Percentiles rank a stretch among this genome's conserved stretches.
These are phyloP conservation scores for Rhodotorula toruloides DNA, from an alignment of 768 basidiomycete genomes.

Conservation along the genomic window DNA sequence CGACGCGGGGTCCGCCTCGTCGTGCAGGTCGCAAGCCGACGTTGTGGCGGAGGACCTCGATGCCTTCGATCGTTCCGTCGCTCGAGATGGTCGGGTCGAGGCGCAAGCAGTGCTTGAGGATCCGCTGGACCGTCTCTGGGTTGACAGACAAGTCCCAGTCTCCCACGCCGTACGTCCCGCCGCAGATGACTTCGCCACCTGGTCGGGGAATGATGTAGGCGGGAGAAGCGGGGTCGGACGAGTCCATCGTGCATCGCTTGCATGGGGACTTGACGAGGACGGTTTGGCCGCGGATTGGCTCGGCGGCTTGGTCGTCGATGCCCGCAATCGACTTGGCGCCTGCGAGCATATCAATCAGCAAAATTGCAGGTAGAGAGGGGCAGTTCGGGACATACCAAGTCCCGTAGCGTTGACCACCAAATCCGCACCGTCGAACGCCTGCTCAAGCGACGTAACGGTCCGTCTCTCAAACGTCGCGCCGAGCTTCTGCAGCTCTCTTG, in stretches of 20 bases:
- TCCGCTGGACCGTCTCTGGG: slow-evolving; percentile 50
- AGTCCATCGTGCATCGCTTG: slow-evolving; percentile 33
- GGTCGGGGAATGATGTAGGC: slow-evolving; percentile 65
- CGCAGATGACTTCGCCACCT: slow-evolving; percentile 53
- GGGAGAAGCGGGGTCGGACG: slow-evolving; percentile 12
- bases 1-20: slow-evolving; percentile 57
- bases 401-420: slow-evolving; percentile 59
- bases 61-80: slow-evolving; percentile 41
- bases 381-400: slow-evolving; percentile 48
- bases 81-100: slow-evolving; percentile 47
- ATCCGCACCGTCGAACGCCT: slow-evolving; percentile 49
- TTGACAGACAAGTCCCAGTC: slow-evolving; percentile 56
- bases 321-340: slow-evolving; percentile 71
- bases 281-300: slow-evolving; percentile 78
- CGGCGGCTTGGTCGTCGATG: slow-evolving; percentile 67
- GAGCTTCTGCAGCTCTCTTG: slow-evolving; percentile 47
- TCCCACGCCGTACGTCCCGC: slow-evolving; percentile 56
- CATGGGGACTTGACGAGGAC: slow-evolving; percentile 55
- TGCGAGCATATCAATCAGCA: not conserved
- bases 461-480: slow-evolving; percentile 53
- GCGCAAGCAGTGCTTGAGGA: slow-evolving; percentile 52
- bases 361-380: not conserved
- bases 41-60: slow-evolving; percentile 55
- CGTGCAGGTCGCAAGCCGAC: slow-evolving; percentile 60
- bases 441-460: slow-evolving; percentile 51